phyloP scores from a whole-genome alignment of 768 basidiomycete genomes.

The Auricularia cornea region DNA sequence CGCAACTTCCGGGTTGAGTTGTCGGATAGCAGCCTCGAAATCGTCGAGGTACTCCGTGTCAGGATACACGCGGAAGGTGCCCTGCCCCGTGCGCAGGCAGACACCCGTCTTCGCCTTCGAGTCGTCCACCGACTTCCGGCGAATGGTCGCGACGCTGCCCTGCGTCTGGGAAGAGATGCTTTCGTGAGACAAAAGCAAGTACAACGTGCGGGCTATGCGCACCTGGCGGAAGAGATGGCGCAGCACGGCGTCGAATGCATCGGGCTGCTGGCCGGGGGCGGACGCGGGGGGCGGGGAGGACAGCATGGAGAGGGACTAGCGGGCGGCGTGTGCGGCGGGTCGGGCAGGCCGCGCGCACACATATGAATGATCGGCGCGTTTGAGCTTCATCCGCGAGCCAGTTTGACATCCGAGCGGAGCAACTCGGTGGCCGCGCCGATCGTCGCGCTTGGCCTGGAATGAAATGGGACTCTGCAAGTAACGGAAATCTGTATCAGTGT shows the following conservation, averaged over 20 bases:
- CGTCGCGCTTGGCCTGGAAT: too few species aligned
- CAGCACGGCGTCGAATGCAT: neutral
- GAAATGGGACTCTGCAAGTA: too few species aligned
- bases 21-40: slow-evolving; percentile 1
- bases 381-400: neutral
- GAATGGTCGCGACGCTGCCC: neutral
- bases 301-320: neutral
- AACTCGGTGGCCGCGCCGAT: too few species aligned
- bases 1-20: slow-evolving; percentile 6
- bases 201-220: neutral
- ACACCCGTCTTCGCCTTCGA: neutral
- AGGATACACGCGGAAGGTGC: slow-evolving; percentile 4
- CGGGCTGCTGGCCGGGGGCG: neutral
- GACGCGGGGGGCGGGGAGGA: neutral
- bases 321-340: neutral
- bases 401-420: neutral
- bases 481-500: too few species aligned
- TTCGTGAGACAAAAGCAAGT: neutral
- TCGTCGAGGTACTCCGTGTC: slow-evolving; percentile 4
- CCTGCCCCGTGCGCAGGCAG: slow-evolving; percentile 1
- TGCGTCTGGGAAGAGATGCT: neutral
- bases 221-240: neutral
- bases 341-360: neutral
- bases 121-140: neutral
- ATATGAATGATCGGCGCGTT: neutral